phyloP scores from a whole-genome alignment of 106 monocot genomes.

The Allium sativum region DNA sequence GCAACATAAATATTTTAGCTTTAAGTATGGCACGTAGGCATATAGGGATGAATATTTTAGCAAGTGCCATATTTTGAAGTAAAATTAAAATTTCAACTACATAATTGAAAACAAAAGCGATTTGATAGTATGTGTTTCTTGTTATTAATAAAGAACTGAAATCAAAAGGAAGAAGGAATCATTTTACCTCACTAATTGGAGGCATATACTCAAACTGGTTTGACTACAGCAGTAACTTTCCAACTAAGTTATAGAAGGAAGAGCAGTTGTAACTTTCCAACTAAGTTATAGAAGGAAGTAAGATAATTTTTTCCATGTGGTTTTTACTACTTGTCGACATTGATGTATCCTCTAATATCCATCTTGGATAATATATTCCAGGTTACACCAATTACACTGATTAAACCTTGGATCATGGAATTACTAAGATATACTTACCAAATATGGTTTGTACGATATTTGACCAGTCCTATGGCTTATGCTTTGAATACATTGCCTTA shows the following conservation, averaged over 20 bases:
- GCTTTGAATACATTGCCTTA: conserved; percentile 49
- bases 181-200: conserved; percentile 17
- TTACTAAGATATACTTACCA: conserved; percentile 25
- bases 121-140: background rate
- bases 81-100: too few relatives aligned
- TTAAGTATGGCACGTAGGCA: background rate
- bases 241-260: conserved; percentile 72
- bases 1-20: background rate
- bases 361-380: conserved; percentile 19
- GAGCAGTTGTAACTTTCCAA: conserved; percentile 62
- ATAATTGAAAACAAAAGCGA: background rate
- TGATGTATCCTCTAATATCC: conserved; percentile 8
- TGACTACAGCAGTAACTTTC: conserved; percentile 21
- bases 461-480: conserved; percentile 44
- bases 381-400: background rate
- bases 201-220: conserved; percentile 50
- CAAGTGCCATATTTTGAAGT: too few relatives aligned
- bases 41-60: background rate
- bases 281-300: conserved; percentile 24
- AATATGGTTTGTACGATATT: conserved; percentile 22
- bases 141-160: background rate
- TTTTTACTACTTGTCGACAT: conserved; percentile 13
- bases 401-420: background rate
- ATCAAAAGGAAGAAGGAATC: too few relatives aligned
- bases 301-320: conserved; percentile 19